Evolutionary conservation across 352 stramenopile genomes (phyloP).

Genomic region (Phytophthora sansomeana): DNA sequence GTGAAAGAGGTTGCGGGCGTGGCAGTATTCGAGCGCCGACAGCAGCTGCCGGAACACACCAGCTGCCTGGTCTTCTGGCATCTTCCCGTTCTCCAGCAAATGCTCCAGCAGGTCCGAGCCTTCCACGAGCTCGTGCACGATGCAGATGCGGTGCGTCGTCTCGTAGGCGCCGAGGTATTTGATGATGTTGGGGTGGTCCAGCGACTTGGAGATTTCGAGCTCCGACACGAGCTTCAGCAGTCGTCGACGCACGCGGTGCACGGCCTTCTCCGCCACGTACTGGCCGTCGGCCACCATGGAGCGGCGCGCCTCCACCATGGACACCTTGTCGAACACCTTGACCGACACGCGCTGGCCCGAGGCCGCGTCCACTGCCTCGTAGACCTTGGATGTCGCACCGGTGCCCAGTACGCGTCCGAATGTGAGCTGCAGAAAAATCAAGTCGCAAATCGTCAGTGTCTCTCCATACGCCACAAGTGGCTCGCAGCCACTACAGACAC

Average conservation of each 20-base stretch:
- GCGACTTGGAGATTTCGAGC: constrained; percentile 77
- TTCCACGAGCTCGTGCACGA: constrained; percentile 83
- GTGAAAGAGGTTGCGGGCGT: constrained; percentile 92
- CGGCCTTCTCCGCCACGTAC: constrained; percentile 69
- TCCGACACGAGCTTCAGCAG: constrained; percentile 87
- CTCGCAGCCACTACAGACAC: not conserved
- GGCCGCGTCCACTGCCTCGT: constrained; percentile 59
- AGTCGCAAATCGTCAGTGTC: constrained; percentile 31
- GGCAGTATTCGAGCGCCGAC: constrained; percentile 93
- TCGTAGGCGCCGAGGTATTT: constrained; percentile 78
- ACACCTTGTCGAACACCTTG: constrained; percentile 87
- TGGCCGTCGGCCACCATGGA: constrained; percentile 80
- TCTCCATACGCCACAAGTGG: constrained; percentile 3
- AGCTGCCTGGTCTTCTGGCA: constrained; percentile 64
- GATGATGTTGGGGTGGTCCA: constrained; percentile 85
- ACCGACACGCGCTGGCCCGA: constrained; percentile 66
- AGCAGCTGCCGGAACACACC: constrained; percentile 88
- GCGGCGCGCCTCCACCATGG: constrained; percentile 78
- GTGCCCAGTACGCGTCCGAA: constrained; percentile 71
- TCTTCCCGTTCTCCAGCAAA: constrained; percentile 75
- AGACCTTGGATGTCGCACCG: constrained; percentile 83
- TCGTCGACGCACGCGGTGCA: constrained; percentile 70
- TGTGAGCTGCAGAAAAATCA: constrained; percentile 51
- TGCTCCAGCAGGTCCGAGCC: constrained; percentile 79
- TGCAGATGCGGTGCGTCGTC: constrained; percentile 81